phyloP scores from a whole-genome alignment of 1,284 basidiomycete genomes.

The Ceratobasidium theobromae region DNA sequence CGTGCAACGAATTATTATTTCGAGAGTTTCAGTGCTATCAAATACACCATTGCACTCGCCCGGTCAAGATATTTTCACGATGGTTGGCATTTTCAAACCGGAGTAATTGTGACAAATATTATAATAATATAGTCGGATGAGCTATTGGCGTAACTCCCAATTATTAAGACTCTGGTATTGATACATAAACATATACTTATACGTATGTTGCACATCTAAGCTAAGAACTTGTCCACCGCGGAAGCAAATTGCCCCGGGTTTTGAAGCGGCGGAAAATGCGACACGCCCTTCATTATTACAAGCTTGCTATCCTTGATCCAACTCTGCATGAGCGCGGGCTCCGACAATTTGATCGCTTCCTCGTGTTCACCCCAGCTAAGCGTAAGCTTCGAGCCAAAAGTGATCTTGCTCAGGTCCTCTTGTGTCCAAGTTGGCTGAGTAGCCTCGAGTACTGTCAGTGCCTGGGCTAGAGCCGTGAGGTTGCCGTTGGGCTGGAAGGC shows the following conservation, averaged over 20 bases:
- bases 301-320: neutral
- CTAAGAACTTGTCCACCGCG: neutral
- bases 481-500: constrained; percentile 7
- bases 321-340: neutral
- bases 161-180: no score
- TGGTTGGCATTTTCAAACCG: no score
- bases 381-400: neutral
- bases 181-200: no score
- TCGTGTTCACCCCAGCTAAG: constrained; percentile 9
- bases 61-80: no score
- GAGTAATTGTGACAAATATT: no score
- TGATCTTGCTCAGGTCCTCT: neutral
- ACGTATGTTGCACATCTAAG: no score
- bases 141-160: no score
- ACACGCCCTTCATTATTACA: neutral
- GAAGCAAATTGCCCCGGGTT: neutral
- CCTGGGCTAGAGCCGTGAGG: neutral
- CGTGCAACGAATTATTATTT: no score
- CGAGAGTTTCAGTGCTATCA: no score
- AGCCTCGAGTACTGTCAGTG: neutral
- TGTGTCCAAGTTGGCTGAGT: neutral
- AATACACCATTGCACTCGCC: no score
- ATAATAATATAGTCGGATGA: no score
- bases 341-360: neutral
- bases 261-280: neutral